Percentiles rank a stretch among this genome's conserved stretches.
Evolutionary conservation across 345 rosid species (phyloP).

Genomic region (Melastoma malabathricum): DNA sequence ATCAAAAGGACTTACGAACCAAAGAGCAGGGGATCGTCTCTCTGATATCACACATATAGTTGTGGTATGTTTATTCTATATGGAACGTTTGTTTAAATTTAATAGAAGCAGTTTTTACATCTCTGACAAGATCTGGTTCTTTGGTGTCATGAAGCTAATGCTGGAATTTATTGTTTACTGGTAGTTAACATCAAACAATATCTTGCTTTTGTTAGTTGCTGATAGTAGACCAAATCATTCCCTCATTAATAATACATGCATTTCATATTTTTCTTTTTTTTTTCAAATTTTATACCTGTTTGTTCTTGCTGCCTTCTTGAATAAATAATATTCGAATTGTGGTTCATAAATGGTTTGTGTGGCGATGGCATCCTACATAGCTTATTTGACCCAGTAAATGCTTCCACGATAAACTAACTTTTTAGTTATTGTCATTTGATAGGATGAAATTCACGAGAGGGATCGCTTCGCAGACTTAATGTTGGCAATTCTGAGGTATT

Average conservation of each 20-base stretch:
- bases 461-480: constrained; percentile 92
- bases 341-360: no score
- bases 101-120: no score
- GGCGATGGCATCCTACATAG: no score
- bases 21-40: constrained; percentile 18
- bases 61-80: constrained; percentile 40
- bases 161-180: no score
- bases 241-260: no score
- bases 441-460: constrained; percentile 99
- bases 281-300: background rate
- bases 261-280: no score
- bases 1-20: constrained; percentile 15
- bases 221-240: no score
- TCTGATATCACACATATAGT: constrained; percentile 78
- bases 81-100: no score
- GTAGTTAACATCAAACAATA: no score
- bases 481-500: constrained; percentile 79
- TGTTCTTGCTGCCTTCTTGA: background rate
- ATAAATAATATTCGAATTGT: background rate
- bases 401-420: background rate
- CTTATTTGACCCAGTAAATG: background rate
- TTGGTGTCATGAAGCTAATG: no score
- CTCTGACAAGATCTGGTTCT: no score
- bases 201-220: no score
- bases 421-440: constrained; percentile 19